Evolutionary conservation across 352 stramenopile species (phyloP), one percentile per base, ranked within the genome.

Genomic region (Pilasporangium apinafurcum): DNA sequence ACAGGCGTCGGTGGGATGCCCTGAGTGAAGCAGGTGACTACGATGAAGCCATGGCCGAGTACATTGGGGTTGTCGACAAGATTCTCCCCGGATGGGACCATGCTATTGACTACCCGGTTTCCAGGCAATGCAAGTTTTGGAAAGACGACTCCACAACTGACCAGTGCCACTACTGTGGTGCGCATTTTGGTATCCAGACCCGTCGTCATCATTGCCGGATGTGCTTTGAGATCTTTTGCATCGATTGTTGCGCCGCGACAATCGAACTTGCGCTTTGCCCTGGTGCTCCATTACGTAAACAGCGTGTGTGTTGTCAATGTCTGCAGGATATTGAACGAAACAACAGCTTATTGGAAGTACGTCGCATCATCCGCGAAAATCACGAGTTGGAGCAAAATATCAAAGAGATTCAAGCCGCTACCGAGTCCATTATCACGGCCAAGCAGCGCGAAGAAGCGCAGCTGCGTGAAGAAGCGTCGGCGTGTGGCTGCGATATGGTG

Each of bases 171-270:
- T 51, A 60, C 39, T 90, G 78, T 33, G 62, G 57, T 18, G 48
- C 48, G 17, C n/a, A 31, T 22, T 90, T 90, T 44, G 65, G 57
- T 18, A 21, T 67, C 13, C 37, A 56, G 8, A 37, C 52, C 9
- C 74, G 78, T 10, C 69, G 78, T 7, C 78, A 87, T 21, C 78
- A 90, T 45, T 90, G 78, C 42, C 78, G 74, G 8, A 52, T 87
- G 40, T 90, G 78, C 54, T 57, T 90, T 48, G 63, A 79, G 14
- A 81, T 90, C 13, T 90, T 81, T 33, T 90, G 78, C 28, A 44
- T 41, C n/a, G 16, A 47, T 4, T 90, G 78, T 60, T 82, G 70
- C 41, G 44, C 40, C 26, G 55, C 65, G 7, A 37, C 44, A 0
- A 44, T 90, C 24, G 68, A 85, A 18, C 49, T 90, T 21, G 72